Base-by-base conservation (phyloP, 768 basidiomycete species). In the Termitomyces sp. region DNA sequence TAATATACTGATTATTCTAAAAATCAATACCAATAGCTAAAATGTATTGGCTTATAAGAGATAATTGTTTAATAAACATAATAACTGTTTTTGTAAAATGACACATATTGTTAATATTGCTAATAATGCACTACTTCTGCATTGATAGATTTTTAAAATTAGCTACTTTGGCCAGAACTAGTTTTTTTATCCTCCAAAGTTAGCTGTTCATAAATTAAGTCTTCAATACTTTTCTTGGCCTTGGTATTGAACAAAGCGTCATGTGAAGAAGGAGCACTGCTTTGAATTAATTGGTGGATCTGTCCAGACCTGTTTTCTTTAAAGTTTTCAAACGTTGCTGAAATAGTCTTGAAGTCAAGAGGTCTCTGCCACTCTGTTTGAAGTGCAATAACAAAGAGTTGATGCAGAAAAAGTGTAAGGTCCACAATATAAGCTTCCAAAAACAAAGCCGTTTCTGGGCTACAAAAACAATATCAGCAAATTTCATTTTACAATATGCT, bases 371-470 rank as follows among this genome's bases (percentile, higher is more conserved):
- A 50, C 22, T 8, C 39, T 33, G 27, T 34, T 44, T 44, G 11
- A 1, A 57, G 56, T 45, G 42, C 54, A 34, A 20, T 45, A 16
- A 45, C 42, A 18, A 55, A 55, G 15, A 56, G 55, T 12, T 56
- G 37, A 20, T 48, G 39, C 13, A 57, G 46, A 27, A 57, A 37
- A 8, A 57, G 37, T 30, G 47, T 49, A 24, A 57, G 47, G 41
- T 57, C 36, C 7, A 49, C 37, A 20, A 57, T 57, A 15, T 57
- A 57, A 6, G 56, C 56, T 30, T 49, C 56, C 7, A 57, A 13
- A 31, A 47, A 57, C 6, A 57, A 18, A 39, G 56, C 56, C 33
- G 56, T 56, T 16, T 39, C 55, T 18, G 56, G 56, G 2, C 46
- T 48, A 12, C 15, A n/a, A 7, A 11, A 33, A 22, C 27, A 49